Evolutionary conservation across 495 filamentous ascomycete species (phyloP), one percentile per base, ranked within the genome.

Genomic region (Aspergillus campestris): DNA sequence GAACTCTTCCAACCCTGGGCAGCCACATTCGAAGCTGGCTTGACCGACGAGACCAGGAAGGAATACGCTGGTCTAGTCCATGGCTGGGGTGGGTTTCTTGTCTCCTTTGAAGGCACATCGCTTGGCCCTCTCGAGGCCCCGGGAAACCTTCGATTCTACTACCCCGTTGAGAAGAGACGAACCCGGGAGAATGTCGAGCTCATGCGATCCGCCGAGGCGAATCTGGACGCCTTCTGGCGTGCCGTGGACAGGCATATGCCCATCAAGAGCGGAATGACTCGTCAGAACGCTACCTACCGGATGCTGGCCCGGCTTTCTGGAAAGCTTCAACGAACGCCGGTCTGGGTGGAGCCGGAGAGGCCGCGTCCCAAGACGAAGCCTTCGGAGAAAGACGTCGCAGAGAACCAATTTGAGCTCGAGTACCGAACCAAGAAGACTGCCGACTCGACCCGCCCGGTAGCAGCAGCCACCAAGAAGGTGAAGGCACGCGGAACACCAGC

Each of bases 161-260:
- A 82, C 47, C 74, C 75, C 9, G 44, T 59, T 5, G 65, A 69
- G 6, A 76, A 74, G 49, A 65, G 59, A 27, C 59, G 62, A 3
- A 76, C 60, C 13, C 60, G 64, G 43, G 57, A 66, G 34, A 78
- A 59, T 31, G 58, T 66, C 0, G 59, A 69, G 12, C 42, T 49
- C 0, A 67, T 75, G 56, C 58, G 60, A 8, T 30, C 34, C 6
- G 73, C 74, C 1, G 75, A 81, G 48, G 33, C 38, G 1, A 64
- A 69, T 45, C 62, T 80, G 6, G 75, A 78, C 46, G 29, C 18
- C 0, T 74, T 80, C 49, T 82, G 77, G 78, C 35, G 6, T 7
- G 38, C 43, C 1, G 29, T 67, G 15, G 65, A 70, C 36, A 38
- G 31, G 15, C 4, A 38, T 6, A 18, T 57, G 31, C 36, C 44